Conservation (phyloP, 768 basidiomycete genomes). For the Clitopilus hobsonii region DNA sequence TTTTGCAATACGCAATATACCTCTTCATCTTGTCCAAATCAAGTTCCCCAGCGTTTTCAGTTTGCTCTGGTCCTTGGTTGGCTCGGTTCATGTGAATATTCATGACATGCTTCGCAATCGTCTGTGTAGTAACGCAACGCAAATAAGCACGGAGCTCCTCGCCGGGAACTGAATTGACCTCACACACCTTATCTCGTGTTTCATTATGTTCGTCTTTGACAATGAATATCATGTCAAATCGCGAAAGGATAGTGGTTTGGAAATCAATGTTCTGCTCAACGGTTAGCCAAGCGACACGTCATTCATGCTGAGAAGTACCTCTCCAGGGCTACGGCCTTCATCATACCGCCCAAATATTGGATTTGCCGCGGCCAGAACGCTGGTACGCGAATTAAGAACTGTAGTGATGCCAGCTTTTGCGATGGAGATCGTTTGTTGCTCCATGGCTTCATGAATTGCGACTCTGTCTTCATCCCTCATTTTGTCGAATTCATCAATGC, state of each 20-base stretch:
- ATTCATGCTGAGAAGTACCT: conserved; percentile 39
- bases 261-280: conserved; percentile 82
- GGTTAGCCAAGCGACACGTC: conserved; percentile 3
- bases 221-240: conserved; percentile 99
- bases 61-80: conserved; percentile 55
- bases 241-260: conserved; percentile 95
- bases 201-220: conserved; percentile 98
- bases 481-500: conserved; percentile 99
- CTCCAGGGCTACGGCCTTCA: conserved; percentile 92
- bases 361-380: conserved; percentile 95
- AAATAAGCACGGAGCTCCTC: not conserved
- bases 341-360: conserved; percentile 98
- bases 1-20: conserved; percentile 94
- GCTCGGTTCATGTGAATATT: conserved; percentile 97
- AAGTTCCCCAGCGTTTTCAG: conserved; percentile 80
- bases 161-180: not conserved
- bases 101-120: conserved; percentile 97
- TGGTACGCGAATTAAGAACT: conserved; percentile 92
- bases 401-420: conserved; percentile 99
- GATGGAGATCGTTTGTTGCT: conserved; percentile 99
- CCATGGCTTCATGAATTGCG: conserved; percentile 99
- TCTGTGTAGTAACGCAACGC: conserved; percentile 36
- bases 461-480: conserved; percentile 99
- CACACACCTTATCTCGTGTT: conserved; percentile 74
- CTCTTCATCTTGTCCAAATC: conserved; percentile 98